Base-by-base conservation (phyloP, 2,329 filamentous ascomycete genomes). In the Venturia carpophila region DNA sequence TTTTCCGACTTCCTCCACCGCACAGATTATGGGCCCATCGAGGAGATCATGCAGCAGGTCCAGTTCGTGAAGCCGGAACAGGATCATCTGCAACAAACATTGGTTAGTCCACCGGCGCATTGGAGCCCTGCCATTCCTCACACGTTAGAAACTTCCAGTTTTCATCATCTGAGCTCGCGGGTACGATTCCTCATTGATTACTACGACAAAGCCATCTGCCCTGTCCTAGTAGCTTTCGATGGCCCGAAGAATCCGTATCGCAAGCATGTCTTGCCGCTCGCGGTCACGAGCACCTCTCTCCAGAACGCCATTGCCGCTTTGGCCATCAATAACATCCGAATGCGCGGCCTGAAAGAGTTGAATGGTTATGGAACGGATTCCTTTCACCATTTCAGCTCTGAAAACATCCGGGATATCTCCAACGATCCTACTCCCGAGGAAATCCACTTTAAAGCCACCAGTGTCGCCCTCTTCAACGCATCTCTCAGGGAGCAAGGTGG, bases 131-230 rank as follows among this genome's bases (percentile, higher is more conserved):
- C 75, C 71, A 73, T 76, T 71, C 74, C 71, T 72, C 73, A 73
- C 75, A 78, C 69, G 76, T 79, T 72, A 79, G 77, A 71, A 79
- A 77, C 71, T 82, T 82, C 79, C 80, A 79, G 73, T 76, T 68
- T 83, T 82, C 72, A 77, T 84, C 79, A 81, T 70, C 78, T 90
- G 71, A 86, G 90, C 67, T 85, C 88, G 66, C 89, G 91, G 72
- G 88, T 96, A 79, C 88, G 89, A 69, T 95, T 89, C 76, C 88
- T 96, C 73, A 88, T 97, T 79, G 89, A 95, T 73, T 96, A 96
- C 76, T 97, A 96, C 76, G 88, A 92, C 73, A 92, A 91, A 75
- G 90, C 91, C 72, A 92, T 97, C 78, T 94, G 92, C 69, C 90
- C 91, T 5, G 91, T 91, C 66, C 90, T 97, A 76, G 92, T 97